phyloP scores from a whole-genome alignment of 768 basidiomycete genomes.

The Dioszegia crocea region DNA sequence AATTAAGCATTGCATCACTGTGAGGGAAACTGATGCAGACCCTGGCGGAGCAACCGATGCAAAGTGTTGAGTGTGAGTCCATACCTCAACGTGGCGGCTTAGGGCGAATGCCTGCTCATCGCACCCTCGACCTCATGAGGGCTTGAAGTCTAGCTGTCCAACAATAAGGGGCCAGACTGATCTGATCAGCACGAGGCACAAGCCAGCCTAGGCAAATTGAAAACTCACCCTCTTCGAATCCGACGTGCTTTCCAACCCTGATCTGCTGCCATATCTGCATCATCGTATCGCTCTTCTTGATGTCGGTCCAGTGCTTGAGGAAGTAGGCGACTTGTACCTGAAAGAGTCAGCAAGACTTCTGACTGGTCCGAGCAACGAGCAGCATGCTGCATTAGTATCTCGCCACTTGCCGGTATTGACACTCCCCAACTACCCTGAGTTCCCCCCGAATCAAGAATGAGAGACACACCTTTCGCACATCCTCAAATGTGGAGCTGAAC shows the following conservation, averaged over 20 bases:
- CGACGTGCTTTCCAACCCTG: constrained; percentile 72
- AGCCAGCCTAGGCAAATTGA: background rate
- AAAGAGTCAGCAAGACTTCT: background rate
- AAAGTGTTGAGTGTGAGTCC: too few relatives aligned
- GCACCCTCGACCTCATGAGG: constrained; percentile 13
- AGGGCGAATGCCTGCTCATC: background rate
- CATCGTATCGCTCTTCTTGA: constrained; percentile 79
- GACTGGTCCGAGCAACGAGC: too few relatives aligned
- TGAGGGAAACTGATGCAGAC: too few relatives aligned
- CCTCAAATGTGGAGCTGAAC: constrained; percentile 75
- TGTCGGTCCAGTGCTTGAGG: constrained; percentile 74
- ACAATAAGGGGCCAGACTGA: constrained; percentile 43
- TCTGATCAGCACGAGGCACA: background rate
- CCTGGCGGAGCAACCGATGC: too few relatives aligned
- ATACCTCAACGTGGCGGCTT: background rate
- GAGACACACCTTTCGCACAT: constrained; percentile 64
- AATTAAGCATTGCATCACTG: too few relatives aligned
- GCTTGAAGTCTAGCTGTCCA: constrained; percentile 39
- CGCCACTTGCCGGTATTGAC: too few relatives aligned
- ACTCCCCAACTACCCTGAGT: too few relatives aligned
- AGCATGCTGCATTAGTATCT: too few relatives aligned
- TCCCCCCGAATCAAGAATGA: background rate
- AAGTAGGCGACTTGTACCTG: constrained; percentile 71
- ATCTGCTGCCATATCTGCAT: constrained; percentile 79
- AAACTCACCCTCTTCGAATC: constrained; percentile 66